Conservation (phyloP, 805 yeast species). For the Candida andamanensis region DNA sequence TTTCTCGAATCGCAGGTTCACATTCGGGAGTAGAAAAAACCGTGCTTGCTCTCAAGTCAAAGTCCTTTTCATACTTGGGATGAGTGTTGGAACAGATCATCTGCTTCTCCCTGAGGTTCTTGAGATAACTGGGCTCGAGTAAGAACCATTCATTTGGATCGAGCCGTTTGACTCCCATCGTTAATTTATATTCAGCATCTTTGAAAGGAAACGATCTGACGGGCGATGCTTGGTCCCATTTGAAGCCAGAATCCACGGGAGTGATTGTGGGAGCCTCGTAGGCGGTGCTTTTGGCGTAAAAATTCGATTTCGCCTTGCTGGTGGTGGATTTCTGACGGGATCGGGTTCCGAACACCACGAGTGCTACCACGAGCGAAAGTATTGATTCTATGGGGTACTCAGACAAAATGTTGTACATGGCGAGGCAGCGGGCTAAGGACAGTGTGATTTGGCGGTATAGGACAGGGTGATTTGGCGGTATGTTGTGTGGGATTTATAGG, state of each 20-base stretch:
- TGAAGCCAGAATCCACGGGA: conserved; percentile 18
- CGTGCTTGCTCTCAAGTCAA: conserved; percentile 24
- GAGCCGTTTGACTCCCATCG: conserved; percentile 52
- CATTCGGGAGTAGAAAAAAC: conserved; percentile 30
- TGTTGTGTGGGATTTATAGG: too few species aligned
- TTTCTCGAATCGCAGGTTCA: conserved; percentile 30
- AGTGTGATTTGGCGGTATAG: too few species aligned
- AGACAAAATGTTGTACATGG: too few species aligned
- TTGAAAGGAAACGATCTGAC: conserved; percentile 48
- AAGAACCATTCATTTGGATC: conserved; percentile 38
- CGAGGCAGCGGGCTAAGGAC: too few species aligned
- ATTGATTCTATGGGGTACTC: too few species aligned
- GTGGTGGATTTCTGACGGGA: too few species aligned
- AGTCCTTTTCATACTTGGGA: conserved; percentile 24
- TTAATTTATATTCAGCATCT: conserved; percentile 53
- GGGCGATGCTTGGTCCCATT: conserved; percentile 19
- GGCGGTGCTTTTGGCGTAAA: conserved; percentile 5
- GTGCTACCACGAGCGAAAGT: too few species aligned
- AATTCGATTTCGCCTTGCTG: conserved; percentile 1
- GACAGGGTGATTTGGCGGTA: too few species aligned
- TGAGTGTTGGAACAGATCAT: conserved; percentile 27
- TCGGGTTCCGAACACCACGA: too few species aligned
- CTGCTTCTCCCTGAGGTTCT: conserved; percentile 21
- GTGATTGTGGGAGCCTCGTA: conserved; percentile 11
- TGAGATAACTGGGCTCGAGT: conserved; percentile 30